phyloP scores from a whole-genome alignment of 1,284 basidiomycete species.

The Trametes polyzona region DNA sequence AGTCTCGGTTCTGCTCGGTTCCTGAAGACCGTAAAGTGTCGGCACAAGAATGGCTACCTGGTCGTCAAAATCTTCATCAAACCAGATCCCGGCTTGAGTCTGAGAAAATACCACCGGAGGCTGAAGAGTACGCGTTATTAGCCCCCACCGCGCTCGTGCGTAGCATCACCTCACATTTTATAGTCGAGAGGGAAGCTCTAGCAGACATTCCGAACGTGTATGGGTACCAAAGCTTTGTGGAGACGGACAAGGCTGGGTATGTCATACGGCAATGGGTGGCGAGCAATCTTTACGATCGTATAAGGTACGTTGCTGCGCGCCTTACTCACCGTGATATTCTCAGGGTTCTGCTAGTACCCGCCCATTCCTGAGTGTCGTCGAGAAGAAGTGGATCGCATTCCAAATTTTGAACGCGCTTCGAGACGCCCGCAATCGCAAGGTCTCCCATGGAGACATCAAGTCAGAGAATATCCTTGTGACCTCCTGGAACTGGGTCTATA shows the following conservation, averaged over 20 bases:
- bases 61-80: constrained; percentile 86
- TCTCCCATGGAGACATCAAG: constrained; percentile 97
- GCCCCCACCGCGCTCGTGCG: neutral
- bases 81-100: constrained; percentile 66
- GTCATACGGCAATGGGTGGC: constrained; percentile 95
- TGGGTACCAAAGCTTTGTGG: constrained; percentile 88
- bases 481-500: constrained; percentile 93
- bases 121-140: constrained; percentile 57
- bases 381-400: constrained; percentile 99
- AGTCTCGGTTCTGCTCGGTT: constrained; percentile 93
- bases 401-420: constrained; percentile 88
- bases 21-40: constrained; percentile 87
- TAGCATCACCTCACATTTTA: constrained; percentile 8
- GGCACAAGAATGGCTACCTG: constrained; percentile 72
- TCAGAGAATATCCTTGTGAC: constrained; percentile 98
- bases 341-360: constrained; percentile 71
- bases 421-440: constrained; percentile 80
- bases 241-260: constrained; percentile 97
- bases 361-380: constrained; percentile 88
- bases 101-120: constrained; percentile 63
- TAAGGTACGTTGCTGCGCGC: constrained; percentile 69
- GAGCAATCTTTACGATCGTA: constrained; percentile 95
- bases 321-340: neutral
- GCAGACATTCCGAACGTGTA: constrained; percentile 88
- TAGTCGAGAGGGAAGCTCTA: constrained; percentile 86